phyloP scores from a whole-genome alignment of 2,329 filamentous ascomycete genomes.

The Aspergillus brasiliensis region DNA sequence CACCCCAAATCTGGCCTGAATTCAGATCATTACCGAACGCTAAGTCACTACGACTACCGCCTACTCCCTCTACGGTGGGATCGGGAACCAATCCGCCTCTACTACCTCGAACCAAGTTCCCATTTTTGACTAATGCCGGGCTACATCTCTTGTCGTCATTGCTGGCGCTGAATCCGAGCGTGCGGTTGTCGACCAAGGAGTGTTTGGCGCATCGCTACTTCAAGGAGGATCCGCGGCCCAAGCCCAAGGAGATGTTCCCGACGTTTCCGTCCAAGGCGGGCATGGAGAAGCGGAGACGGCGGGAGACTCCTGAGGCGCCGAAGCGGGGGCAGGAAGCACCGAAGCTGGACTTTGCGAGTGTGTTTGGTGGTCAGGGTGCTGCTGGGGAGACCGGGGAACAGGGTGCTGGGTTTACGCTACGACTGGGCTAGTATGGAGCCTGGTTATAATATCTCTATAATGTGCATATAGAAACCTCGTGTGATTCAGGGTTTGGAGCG shows the following conservation, averaged over 20 bases:
- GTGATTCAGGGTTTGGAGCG: background rate
- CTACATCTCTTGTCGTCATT: constrained; percentile 68
- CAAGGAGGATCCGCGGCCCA: constrained; percentile 82
- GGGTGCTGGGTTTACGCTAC: constrained; percentile 61
- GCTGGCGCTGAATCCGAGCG: constrained; percentile 72
- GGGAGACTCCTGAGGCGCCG: constrained; percentile 80
- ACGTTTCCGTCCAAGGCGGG: constrained; percentile 96
- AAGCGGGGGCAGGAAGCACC: constrained; percentile 71
- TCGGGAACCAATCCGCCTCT: constrained; percentile 45
- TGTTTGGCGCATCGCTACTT: constrained; percentile 85
- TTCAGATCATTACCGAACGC: constrained; percentile 89
- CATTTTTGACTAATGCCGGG: constrained; percentile 76
- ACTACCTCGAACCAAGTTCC: constrained; percentile 74
- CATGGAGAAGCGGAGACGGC: constrained; percentile 75
- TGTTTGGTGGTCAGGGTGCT: constrained; percentile 67
- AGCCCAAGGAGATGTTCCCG: constrained; percentile 89
- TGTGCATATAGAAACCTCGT: constrained; percentile 4
- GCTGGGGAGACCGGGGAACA: constrained; percentile 65
- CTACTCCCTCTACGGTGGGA: constrained; percentile 38
- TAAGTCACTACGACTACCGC: constrained; percentile 71
- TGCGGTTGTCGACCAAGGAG: constrained; percentile 69
- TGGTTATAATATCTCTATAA: background rate
- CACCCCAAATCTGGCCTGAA: constrained; percentile 77
- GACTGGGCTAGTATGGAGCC: constrained; percentile 52
- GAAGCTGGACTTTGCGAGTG: constrained; percentile 66